Percentiles rank a stretch among this genome's conserved stretches.
phyloP scores from a whole-genome alignment of 768 basidiomycete species.

The Podaxis sp. region DNA sequence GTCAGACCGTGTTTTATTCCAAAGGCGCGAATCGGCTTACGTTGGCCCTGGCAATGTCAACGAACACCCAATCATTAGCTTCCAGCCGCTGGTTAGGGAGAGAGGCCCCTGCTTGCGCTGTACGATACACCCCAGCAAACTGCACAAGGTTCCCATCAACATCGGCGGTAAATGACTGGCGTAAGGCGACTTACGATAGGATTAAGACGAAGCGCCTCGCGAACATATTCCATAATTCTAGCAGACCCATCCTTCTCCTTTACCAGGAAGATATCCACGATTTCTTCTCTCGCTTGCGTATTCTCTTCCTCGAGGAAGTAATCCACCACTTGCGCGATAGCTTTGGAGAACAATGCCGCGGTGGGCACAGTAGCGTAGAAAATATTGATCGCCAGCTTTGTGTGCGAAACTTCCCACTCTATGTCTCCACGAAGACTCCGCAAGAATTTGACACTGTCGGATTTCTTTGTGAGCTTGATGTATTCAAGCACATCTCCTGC shows the following conservation, averaged over 20 bases:
- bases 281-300: constrained; percentile 35
- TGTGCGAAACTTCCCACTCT: constrained; percentile 20
- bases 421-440: constrained; percentile 26
- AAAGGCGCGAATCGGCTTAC: constrained; percentile 16
- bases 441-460: constrained; percentile 31
- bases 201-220: constrained; percentile 47
- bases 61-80: constrained; percentile 33
- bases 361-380: constrained; percentile 59
- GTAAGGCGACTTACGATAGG: constrained; percentile 27
- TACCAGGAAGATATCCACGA: constrained; percentile 35
- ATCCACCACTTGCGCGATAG: constrained; percentile 55
- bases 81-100: constrained; percentile 23
- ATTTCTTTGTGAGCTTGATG: not conserved
- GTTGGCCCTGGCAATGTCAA: constrained; percentile 37
- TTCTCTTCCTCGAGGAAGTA: constrained; percentile 52
- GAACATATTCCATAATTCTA: constrained; percentile 42
- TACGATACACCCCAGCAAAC: constrained; percentile 44
- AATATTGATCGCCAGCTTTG: constrained; percentile 45
- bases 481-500: not conserved
- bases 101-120: constrained; percentile 29
- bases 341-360: constrained; percentile 53
- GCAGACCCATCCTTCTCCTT: constrained; percentile 22
- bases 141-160: constrained; percentile 13
- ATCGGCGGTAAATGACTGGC: not conserved
- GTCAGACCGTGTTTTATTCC: not conserved